phyloP scores from a whole-genome alignment of 192 early-diverging fungal genomes.

The Dispira parvispora region DNA sequence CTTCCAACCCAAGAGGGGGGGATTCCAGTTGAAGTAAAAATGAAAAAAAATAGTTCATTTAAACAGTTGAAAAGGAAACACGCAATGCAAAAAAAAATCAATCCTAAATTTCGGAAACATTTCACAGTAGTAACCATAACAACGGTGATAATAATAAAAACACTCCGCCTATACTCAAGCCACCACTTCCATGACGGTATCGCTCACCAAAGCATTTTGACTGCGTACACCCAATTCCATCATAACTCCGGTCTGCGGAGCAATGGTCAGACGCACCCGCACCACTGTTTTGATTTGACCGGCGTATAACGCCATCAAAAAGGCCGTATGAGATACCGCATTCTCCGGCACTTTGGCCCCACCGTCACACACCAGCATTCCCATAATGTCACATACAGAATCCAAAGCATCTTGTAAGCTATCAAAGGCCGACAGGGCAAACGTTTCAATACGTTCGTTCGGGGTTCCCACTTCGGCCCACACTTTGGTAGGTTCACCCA shows the following conservation, averaged over 20 bases:
- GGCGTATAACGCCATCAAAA: slow-evolving; percentile 75
- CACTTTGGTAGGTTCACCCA: slow-evolving; percentile 53
- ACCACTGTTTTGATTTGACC: slow-evolving; percentile 58
- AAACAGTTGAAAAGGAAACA: too few species aligned
- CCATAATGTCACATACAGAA: slow-evolving; percentile 56
- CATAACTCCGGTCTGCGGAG: slow-evolving; percentile 66
- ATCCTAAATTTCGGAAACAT: too few species aligned
- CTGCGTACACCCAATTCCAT: slow-evolving; percentile 80
- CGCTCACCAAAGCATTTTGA: slow-evolving; percentile 41
- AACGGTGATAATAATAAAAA: too few species aligned
- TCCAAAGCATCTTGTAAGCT: slow-evolving; percentile 23
- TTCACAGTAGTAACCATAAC: too few species aligned
- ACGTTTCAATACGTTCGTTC: slow-evolving; percentile 71
- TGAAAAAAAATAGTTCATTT: too few species aligned
- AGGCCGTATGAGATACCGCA: slow-evolving; percentile 66
- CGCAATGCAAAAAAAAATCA: too few species aligned
- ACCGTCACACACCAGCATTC: slow-evolving; percentile 72
- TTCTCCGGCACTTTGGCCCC: slow-evolving; percentile 42
- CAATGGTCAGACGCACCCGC: slow-evolving; percentile 78
- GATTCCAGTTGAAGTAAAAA: too few species aligned
- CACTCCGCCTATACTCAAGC: slow-evolving; percentile 22
- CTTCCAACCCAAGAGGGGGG: too few species aligned
- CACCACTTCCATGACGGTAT: slow-evolving; percentile 66
- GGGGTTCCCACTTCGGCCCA: slow-evolving; percentile 67
- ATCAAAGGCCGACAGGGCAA: slow-evolving; percentile 58